phyloP scores from a whole-genome alignment of 768 basidiomycete genomes.

The Psilocybe tampanensis region DNA sequence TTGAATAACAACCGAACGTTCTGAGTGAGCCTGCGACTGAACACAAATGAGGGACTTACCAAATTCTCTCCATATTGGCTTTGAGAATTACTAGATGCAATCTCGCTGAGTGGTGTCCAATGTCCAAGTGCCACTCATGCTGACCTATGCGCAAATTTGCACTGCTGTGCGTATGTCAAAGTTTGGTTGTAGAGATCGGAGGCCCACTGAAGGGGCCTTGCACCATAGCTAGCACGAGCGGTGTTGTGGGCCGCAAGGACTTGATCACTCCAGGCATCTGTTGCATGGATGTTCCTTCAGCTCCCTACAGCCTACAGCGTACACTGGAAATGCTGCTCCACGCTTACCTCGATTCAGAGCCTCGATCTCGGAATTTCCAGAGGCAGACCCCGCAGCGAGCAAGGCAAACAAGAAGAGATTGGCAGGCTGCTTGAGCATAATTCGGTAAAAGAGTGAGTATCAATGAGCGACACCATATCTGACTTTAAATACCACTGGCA shows the following conservation, averaged over 20 bases:
- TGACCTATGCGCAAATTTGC: slow-evolving; percentile 28
- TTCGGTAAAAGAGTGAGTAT: no score
- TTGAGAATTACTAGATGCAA: slow-evolving; percentile 5
- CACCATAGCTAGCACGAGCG: slow-evolving; percentile 24
- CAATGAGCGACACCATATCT: no score
- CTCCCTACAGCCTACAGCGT: no score
- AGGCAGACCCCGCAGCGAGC: no score
- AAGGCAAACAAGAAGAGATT: no score
- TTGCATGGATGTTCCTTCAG: no score
- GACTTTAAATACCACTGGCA: no score
- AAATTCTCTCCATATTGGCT: slow-evolving; percentile 31
- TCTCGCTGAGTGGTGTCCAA: not conserved
- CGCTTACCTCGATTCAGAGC: no score
- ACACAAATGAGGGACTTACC: slow-evolving; percentile 18
- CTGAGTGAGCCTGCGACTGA: not conserved
- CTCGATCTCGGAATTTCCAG: no score
- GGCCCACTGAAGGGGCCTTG: slow-evolving; percentile 25
- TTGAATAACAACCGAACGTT: slow-evolving; percentile 16
- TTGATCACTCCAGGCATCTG: slow-evolving; percentile 11
- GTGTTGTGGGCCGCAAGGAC: slow-evolving; percentile 20
- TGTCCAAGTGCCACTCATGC: not conserved
- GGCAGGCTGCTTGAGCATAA: no score
- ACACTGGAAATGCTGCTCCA: no score
- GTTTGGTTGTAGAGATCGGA: slow-evolving; percentile 20
- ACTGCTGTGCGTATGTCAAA: slow-evolving; percentile 22